A percentile compares a stretch with the other conserved stretches of the same genome.
Conservation (phyloP, 1,284 basidiomycete genomes). For the Apiotrichum laibachii region DNA sequence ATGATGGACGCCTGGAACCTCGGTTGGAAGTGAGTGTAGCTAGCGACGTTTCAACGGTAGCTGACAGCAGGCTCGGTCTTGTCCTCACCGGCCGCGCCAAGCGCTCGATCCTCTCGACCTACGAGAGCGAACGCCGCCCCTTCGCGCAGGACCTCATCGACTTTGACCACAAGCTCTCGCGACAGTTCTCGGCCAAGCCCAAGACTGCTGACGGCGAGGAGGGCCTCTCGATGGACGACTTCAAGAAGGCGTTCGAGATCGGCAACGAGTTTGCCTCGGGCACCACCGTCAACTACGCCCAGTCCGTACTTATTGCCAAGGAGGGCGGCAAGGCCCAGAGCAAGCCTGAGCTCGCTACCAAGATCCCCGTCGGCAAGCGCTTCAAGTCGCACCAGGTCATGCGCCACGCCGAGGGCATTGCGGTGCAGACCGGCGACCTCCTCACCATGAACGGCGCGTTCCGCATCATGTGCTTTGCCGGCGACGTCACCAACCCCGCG, state of each 20-base stretch:
- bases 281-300: conserved; percentile 47
- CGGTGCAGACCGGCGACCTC: conserved; percentile 66
- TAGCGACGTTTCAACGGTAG: no score
- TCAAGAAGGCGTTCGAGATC: conserved; percentile 15
- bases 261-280: conserved; percentile 22
- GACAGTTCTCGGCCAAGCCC: conserved; percentile 70
- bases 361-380: conserved; percentile 60
- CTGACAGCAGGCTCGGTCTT: conserved; percentile 35
- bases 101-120: conserved; percentile 64
- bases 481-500: conserved; percentile 54
- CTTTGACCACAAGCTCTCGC: conserved; percentile 72
- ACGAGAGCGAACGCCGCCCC: conserved; percentile 21
- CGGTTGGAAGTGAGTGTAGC: conserved; percentile 51
- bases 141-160: conserved; percentile 65
- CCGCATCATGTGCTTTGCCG: conserved; percentile 67
- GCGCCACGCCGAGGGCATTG: conserved; percentile 62
- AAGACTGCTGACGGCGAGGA: conserved; percentile 44
- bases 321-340: conserved; percentile 5
- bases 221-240: conserved; percentile 53
- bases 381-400: conserved; percentile 50
- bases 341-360: conserved; percentile 11
- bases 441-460: conserved; percentile 67
- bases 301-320: conserved; percentile 5
- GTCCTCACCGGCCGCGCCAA: conserved; percentile 62
- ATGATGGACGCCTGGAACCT: conserved; percentile 44